Evolutionary conservation across 2,329 filamentous ascomycete species (phyloP).

Genomic region (Alternaria ventricosa): DNA sequence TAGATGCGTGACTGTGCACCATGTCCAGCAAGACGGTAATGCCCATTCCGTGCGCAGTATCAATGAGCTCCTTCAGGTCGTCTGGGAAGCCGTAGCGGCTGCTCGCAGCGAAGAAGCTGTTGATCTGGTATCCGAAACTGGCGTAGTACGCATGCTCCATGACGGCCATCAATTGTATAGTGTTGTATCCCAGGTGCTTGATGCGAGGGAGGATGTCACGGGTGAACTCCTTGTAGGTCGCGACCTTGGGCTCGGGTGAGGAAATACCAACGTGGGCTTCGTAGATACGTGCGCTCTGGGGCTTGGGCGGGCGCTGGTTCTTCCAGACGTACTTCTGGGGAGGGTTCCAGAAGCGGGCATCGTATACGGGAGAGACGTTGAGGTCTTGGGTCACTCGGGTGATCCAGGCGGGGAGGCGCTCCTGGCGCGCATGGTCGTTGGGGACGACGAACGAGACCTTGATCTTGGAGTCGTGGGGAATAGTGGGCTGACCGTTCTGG

Average conservation of each 20-base stretch:
- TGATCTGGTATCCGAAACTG: conserved; percentile 98
- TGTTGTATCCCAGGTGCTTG: conserved; percentile 89
- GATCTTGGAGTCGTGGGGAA: conserved; percentile 92
- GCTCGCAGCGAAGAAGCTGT: conserved; percentile 97
- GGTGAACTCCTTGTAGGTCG: conserved; percentile 98
- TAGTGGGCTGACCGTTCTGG: conserved; percentile 75
- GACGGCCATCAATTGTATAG: conserved; percentile 97
- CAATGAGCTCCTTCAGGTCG: conserved; percentile 94
- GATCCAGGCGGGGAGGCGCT: conserved; percentile 95
- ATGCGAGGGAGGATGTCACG: conserved; percentile 90
- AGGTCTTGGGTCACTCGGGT: conserved; percentile 96
- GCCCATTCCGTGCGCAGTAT: conserved; percentile 90
- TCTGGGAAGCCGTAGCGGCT: conserved; percentile 94
- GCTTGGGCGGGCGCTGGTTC: conserved; percentile 81
- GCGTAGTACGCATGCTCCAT: conserved; percentile 99
- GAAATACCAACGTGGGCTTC: conserved; percentile 99
- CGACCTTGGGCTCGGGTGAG: conserved; percentile 83
- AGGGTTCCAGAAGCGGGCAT: conserved; percentile 97
- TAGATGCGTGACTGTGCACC: conserved; percentile 96
- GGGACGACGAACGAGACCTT: conserved; percentile 90
- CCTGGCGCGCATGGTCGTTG: conserved; percentile 75
- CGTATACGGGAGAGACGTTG: conserved; percentile 86
- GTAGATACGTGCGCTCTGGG: conserved; percentile 86
- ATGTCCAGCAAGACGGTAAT: conserved; percentile 92
- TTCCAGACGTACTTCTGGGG: conserved; percentile 86